phyloP scores from a whole-genome alignment of 371 early-diverging fungal species.

The Funneliformis caledonium region DNA sequence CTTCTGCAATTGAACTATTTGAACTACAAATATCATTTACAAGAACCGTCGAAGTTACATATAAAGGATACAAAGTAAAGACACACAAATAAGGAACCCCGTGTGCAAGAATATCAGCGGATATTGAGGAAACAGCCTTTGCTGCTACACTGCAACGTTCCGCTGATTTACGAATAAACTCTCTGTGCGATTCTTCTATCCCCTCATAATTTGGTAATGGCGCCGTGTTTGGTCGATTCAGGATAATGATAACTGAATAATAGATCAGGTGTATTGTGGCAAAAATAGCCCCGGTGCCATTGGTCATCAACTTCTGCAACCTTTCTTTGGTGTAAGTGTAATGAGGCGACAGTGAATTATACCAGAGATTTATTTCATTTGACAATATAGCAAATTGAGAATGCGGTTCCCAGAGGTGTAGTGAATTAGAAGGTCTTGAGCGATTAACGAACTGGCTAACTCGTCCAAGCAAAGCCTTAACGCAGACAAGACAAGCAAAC shows the following conservation, averaged over 20 bases:
- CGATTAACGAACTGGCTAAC: conserved; percentile 12
- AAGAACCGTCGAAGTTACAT: conserved; percentile 15
- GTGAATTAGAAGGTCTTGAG: neutral
- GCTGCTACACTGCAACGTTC: conserved; percentile 15
- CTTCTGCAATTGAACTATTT: neutral
- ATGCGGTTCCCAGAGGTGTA: conserved; percentile 25
- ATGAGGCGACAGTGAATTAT: neutral
- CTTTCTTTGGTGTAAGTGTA: neutral
- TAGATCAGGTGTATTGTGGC: conserved; percentile 19
- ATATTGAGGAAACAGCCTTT: neutral
- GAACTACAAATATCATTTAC: conserved; percentile 8
- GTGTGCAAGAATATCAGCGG: neutral
- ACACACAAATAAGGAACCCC: neutral
- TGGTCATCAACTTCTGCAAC: neutral
- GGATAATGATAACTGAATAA: conserved; percentile 10
- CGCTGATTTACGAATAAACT: neutral
- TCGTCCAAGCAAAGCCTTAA: conserved; percentile 12
- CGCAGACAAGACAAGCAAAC: conserved; percentile 25
- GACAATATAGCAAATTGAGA: conserved; percentile 21
- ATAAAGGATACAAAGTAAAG: conserved; percentile 21
- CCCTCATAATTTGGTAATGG: neutral
- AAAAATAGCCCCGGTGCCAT: neutral
- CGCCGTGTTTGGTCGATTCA: conserved; percentile 22
- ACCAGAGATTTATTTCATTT: conserved; percentile 8
- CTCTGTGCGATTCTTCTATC: neutral